Percentiles rank a stretch among this genome's conserved stretches.
Conservation (phyloP, 2,329 filamentous ascomycete species). For the Phoma sp. region DNA sequence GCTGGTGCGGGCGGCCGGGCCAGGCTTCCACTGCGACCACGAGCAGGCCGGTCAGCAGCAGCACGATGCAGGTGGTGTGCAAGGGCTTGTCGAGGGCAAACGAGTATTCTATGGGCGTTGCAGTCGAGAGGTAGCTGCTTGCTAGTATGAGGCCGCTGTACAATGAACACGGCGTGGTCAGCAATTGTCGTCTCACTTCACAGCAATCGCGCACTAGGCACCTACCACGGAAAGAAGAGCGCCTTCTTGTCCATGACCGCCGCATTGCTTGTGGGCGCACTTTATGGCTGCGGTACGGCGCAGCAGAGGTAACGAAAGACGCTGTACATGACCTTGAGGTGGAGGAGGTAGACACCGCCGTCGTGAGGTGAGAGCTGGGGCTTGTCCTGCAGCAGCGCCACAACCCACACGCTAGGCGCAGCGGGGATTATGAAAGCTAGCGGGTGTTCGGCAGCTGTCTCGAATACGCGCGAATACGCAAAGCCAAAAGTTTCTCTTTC, state of each 20-base stretch:
- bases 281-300: slow-evolving; percentile 30
- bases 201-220: slow-evolving; percentile 2
- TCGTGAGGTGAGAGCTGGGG: slow-evolving; percentile 11
- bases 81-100: slow-evolving; percentile 47
- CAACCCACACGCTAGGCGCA: slow-evolving; percentile 16
- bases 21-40: slow-evolving; percentile 37
- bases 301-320: slow-evolving; percentile 27
- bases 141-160: slow-evolving; percentile 45
- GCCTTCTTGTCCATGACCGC: slow-evolving; percentile 45
- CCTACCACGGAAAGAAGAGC: slow-evolving; percentile 44
- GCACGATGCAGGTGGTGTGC: slow-evolving; percentile 39
- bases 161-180: slow-evolving; percentile 19
- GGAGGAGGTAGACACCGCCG: slow-evolving; percentile 8
- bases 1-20: slow-evolving; percentile 23
- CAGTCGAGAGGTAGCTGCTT: slow-evolving; percentile 40
- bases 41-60: slow-evolving; percentile 42
- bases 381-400: slow-evolving; percentile 17
- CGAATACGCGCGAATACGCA: slow-evolving; percentile 16
- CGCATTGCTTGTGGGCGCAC: slow-evolving; percentile 33
- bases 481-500: not conserved
- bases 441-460: slow-evolving; percentile 17
- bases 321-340: slow-evolving; percentile 13
- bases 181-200: slow-evolving; percentile 11
- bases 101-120: slow-evolving; percentile 37
- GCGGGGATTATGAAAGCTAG: slow-evolving; percentile 17